These are phyloP conservation scores for Piloderma croceum DNA, from an alignment of 768 basidiomycete species.

Conservation along the genomic window DNA sequence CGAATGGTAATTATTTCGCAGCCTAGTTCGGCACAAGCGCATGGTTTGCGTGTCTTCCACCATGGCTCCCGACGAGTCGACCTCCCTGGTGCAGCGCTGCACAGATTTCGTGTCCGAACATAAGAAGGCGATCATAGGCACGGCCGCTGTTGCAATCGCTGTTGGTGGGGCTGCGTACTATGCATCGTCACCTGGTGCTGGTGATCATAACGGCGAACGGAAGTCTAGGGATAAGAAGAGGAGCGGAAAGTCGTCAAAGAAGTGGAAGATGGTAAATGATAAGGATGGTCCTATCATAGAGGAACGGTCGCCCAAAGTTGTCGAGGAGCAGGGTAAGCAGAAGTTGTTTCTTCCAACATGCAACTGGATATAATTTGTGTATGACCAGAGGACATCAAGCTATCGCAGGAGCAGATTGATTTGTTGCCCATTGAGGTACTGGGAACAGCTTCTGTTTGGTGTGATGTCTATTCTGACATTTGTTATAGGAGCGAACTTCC, in stretches of 20 bases:
- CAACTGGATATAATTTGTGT: no score
- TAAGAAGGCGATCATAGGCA: conserved; percentile 68
- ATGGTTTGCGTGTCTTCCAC: no score
- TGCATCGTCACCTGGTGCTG: conserved; percentile 47
- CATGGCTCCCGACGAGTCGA: no score
- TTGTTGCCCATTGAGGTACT: conserved; percentile 54
- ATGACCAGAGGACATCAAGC: conserved; percentile 36
- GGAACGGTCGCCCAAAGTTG: conserved; percentile 51
- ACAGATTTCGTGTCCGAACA: conserved; percentile 71
- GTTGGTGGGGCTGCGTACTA: conserved; percentile 76
- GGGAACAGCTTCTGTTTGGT: conserved; percentile 8
- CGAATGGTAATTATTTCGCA: no score
- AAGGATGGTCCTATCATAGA: conserved; percentile 75
- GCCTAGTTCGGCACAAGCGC: no score
- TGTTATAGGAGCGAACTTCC: conserved; percentile 55
- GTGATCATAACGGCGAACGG: conserved; percentile 35
- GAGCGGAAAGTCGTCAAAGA: conserved; percentile 37
- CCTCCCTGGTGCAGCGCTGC: conserved; percentile 58
- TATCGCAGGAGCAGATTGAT: conserved; percentile 52
- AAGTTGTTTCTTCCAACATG: no score
- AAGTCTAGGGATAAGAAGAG: no score
- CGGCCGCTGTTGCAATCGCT: conserved; percentile 66
- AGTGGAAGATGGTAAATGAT: conserved; percentile 54
- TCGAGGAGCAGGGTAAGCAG: conserved; percentile 32
- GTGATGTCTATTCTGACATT: not conserved